Conservation (phyloP, 257 asterid genomes). For the Paraleonurus japonicus region DNA sequence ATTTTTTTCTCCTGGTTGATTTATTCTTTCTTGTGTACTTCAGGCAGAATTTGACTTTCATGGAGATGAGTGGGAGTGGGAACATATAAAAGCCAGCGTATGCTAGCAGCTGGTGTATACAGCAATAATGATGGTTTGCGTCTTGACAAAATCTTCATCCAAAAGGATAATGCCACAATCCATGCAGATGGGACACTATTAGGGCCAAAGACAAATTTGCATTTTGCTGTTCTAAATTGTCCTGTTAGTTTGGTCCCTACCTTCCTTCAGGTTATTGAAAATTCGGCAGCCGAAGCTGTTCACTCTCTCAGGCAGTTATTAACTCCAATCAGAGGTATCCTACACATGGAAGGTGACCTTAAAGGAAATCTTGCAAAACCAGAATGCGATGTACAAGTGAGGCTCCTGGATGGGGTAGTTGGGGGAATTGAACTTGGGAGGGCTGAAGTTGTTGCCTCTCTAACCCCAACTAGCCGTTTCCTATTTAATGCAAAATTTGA, state of each 20-base stretch:
- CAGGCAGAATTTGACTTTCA: constrained; percentile 96
- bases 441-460: constrained; percentile 96
- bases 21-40: constrained; percentile 25
- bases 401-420: constrained; percentile 92
- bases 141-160: constrained; percentile 92
- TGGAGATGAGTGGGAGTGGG: constrained; percentile 99
- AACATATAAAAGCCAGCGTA: constrained; percentile 85
- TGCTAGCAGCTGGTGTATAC: constrained; percentile 94
- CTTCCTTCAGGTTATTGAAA: constrained; percentile 85
- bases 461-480: constrained; percentile 86
- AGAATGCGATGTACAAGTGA: constrained; percentile 97
- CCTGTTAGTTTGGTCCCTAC: constrained; percentile 96
- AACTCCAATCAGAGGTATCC: constrained; percentile 88
- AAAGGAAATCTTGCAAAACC: constrained; percentile 95
- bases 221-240: constrained; percentile 93
- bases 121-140: constrained; percentile 96
- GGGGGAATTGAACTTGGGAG: constrained; percentile 98
- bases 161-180: constrained; percentile 93
- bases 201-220: constrained; percentile 92
- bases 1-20: constrained; percentile 16
- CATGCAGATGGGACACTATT: constrained; percentile 98
- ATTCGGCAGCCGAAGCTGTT: constrained; percentile 88
- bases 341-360: constrained; percentile 99
- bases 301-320: constrained; percentile 86
- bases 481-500: constrained; percentile 92